phyloP scores from a whole-genome alignment of 306 rosid species.

The Malus asiatica region DNA sequence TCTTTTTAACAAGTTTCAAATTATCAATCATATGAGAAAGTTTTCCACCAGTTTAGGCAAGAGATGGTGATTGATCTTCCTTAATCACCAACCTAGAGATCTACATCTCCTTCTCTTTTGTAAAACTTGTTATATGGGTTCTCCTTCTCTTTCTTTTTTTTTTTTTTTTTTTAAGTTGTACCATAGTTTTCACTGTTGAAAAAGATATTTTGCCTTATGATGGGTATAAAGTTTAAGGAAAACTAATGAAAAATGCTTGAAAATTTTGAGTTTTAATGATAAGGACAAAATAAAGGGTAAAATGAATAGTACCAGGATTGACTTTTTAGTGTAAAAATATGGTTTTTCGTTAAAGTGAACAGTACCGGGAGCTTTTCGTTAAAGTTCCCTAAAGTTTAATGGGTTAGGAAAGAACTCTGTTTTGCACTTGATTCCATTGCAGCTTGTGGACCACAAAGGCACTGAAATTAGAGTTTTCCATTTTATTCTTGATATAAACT shows the following conservation, averaged over 20 bases:
- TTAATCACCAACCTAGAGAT: background rate
- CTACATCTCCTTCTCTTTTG: background rate
- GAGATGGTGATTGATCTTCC: conserved; percentile 13
- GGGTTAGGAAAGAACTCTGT: background rate
- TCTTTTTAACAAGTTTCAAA: background rate
- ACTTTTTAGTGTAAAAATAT: too few relatives aligned
- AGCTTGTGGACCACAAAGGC: conserved; percentile 3
- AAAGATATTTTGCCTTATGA: background rate
- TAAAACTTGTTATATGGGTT: background rate
- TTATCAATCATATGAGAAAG: background rate
- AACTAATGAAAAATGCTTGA: too few relatives aligned
- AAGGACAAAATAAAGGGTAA: too few relatives aligned
- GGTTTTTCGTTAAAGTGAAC: too few relatives aligned
- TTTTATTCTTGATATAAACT: background rate
- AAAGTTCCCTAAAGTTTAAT: background rate
- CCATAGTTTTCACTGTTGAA: background rate
- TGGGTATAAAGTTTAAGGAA: background rate
- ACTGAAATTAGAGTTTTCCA: background rate
- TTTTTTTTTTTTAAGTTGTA: background rate
- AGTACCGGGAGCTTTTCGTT: too few relatives aligned
- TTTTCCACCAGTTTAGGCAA: background rate
- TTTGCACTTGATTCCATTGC: background rate
- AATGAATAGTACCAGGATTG: too few relatives aligned
- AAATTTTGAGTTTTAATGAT: too few relatives aligned
- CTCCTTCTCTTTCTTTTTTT: background rate